A percentile compares a stretch with the other conserved stretches of the same genome.
Evolutionary conservation across 2,329 filamentous ascomycete species (phyloP).

Genomic region (Fusarium sulawesiense): DNA sequence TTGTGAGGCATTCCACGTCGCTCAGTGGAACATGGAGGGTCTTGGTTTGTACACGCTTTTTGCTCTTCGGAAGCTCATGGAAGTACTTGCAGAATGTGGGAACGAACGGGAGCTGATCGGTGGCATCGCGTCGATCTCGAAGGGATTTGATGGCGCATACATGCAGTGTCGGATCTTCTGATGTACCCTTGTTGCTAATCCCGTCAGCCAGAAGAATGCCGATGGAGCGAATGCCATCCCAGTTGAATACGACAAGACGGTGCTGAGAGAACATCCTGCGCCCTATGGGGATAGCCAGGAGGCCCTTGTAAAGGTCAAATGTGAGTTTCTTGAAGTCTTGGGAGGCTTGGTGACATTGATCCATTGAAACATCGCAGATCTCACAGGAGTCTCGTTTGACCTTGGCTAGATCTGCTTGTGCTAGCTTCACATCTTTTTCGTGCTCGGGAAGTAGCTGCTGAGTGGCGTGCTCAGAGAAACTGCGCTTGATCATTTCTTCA

Average conservation of each 20-base stretch:
- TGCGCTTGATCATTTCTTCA: slow-evolving; percentile 99
- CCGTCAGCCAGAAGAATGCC: slow-evolving; percentile 85
- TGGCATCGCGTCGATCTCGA: slow-evolving; percentile 76
- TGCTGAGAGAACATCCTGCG: slow-evolving; percentile 81
- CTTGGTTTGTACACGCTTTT: slow-evolving; percentile 75
- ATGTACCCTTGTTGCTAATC: slow-evolving; percentile 67
- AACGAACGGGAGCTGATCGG: slow-evolving; percentile 88
- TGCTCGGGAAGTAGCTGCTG: slow-evolving; percentile 94
- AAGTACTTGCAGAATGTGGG: slow-evolving; percentile 76
- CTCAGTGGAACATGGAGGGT: slow-evolving; percentile 76
- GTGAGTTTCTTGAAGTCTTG: slow-evolving; percentile 86
- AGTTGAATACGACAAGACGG: slow-evolving; percentile 84
- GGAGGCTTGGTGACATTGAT: slow-evolving; percentile 82
- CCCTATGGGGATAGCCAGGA: slow-evolving; percentile 84
- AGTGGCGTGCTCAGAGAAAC: slow-evolving; percentile 97
- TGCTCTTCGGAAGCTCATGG: slow-evolving; percentile 72
- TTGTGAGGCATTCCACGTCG: slow-evolving; percentile 87
- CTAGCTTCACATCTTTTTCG: slow-evolving; percentile 91
- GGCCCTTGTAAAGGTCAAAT: slow-evolving; percentile 78
- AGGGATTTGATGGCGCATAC: slow-evolving; percentile 81
- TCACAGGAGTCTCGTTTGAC: slow-evolving; percentile 87
- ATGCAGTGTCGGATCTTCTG: slow-evolving; percentile 74
- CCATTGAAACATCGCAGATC: slow-evolving; percentile 83
- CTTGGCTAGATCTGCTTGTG: slow-evolving; percentile 90
- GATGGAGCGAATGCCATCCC: slow-evolving; percentile 83